These are phyloP conservation scores for Podaxis carcinomalis DNA, from an alignment of 768 basidiomycete species.

Conservation along the genomic window DNA sequence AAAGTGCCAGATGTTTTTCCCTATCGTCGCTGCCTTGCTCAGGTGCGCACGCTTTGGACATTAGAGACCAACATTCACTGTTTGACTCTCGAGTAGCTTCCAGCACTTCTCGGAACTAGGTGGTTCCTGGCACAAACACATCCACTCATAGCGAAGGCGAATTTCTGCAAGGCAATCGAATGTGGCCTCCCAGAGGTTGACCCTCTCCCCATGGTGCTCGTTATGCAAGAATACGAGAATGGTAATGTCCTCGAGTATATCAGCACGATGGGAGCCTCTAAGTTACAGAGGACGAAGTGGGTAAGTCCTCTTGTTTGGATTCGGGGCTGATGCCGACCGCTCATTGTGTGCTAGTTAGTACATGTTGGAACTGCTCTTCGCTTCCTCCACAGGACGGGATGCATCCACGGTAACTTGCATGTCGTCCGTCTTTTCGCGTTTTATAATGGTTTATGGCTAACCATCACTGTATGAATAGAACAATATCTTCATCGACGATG, in stretches of 20 bases:
- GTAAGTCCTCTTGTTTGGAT: not conserved
- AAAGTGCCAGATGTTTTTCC: not conserved
- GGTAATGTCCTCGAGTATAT: conserved; percentile 3
- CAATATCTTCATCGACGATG: not conserved
- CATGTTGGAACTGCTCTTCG: not conserved
- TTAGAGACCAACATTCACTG: not conserved
- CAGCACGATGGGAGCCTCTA: not conserved
- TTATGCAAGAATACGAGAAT: conserved; percentile 4
- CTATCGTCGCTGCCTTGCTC: not conserved
- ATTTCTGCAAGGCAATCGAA: not conserved
- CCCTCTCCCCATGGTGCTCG: not conserved
- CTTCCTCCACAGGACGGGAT: not conserved
- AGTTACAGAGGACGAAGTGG: not conserved
- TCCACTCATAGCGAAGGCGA: not conserved
- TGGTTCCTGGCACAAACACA: not conserved
- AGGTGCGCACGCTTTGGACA: not conserved
- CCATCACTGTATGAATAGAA: not conserved
- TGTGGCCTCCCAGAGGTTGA: not conserved
- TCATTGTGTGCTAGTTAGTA: not conserved
- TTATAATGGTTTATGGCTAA: not conserved
- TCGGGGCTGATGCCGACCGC: not conserved
- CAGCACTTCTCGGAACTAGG: not conserved
- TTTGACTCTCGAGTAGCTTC: not conserved
- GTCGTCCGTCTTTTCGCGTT: not conserved
- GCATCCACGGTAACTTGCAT: conserved; percentile 3